These are phyloP conservation scores for Amylostereum chailletii DNA, from an alignment of 1,284 basidiomycete species.

Conservation along the genomic window DNA sequence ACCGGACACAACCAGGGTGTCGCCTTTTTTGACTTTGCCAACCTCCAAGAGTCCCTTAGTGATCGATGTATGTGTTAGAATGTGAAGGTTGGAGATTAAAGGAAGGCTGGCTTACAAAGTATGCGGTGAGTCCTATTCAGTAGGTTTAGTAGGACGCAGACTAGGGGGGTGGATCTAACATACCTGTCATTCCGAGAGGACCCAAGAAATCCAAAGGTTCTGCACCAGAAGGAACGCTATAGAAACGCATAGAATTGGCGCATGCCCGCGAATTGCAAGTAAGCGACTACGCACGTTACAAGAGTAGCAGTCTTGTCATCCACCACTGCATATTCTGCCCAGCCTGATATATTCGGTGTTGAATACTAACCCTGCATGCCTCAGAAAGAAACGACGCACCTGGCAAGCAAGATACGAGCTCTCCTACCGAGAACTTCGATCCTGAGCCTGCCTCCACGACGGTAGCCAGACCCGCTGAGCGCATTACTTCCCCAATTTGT, in stretches of 20 bases:
- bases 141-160: background rate
- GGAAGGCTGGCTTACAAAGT: slow-evolving; percentile 49
- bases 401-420: slow-evolving; percentile 49
- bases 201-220: slow-evolving; percentile 70
- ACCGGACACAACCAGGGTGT: slow-evolving; percentile 79
- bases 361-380: background rate
- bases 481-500: slow-evolving; percentile 79
- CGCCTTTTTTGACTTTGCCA: slow-evolving; percentile 71
- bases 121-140: slow-evolving; percentile 65
- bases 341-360: slow-evolving; percentile 38
- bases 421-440: slow-evolving; percentile 51
- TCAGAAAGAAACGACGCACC: slow-evolving; percentile 34
- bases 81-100: background rate
- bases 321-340: slow-evolving; percentile 70
- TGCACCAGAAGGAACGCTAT: slow-evolving; percentile 45
- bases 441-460: slow-evolving; percentile 53
- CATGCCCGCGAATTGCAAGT: slow-evolving; percentile 11
- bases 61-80: background rate
- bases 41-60: slow-evolving; percentile 24
- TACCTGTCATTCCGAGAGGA: slow-evolving; percentile 64
- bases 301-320: slow-evolving; percentile 32
- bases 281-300: slow-evolving; percentile 6
- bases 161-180: slow-evolving; percentile 10
- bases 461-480: slow-evolving; percentile 61
- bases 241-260: background rate